A percentile compares a stretch with the other conserved stretches of the same genome.
phyloP scores from a whole-genome alignment of 768 basidiomycete species.

The Phylloporus arenicola region DNA sequence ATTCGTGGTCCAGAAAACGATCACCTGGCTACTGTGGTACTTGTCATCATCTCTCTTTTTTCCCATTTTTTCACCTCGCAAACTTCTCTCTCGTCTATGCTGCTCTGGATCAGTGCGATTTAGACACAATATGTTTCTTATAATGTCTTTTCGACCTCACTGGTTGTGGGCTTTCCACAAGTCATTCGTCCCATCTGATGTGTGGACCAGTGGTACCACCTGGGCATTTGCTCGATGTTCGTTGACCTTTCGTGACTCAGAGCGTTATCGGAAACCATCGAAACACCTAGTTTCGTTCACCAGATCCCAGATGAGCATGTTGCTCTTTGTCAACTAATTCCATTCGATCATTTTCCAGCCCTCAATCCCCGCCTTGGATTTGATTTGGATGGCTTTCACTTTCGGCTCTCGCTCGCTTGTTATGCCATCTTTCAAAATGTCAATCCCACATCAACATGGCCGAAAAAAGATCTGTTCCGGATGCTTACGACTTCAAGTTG shows the following conservation, averaged over 20 bases:
- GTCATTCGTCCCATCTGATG: background rate
- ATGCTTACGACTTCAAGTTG: background rate
- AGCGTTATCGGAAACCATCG: background rate
- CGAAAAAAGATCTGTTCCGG: background rate
- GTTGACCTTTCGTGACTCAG: constrained; percentile 10
- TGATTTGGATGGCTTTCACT: background rate
- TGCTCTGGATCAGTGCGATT: constrained; percentile 6
- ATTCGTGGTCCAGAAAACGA: background rate
- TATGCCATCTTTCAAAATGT: background rate
- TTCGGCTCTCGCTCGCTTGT: constrained; percentile 3
- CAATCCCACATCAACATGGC: constrained; percentile 2
- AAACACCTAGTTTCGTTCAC: background rate
- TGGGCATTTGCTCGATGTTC: background rate
- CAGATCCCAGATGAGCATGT: constrained; percentile 1
- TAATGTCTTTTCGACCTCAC: background rate
- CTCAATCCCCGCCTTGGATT: background rate
- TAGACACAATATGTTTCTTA: constrained; percentile 1
- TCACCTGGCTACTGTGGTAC: constrained; percentile 10
- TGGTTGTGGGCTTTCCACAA: background rate
- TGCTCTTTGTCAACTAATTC: constrained; percentile 3
- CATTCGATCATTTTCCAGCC: constrained; percentile 3
- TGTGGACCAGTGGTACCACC: background rate
- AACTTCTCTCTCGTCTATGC: constrained; percentile 3
- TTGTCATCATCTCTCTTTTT: constrained; percentile 1
- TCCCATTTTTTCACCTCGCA: background rate